Percentiles rank a stretch among this genome's conserved stretches.
These are phyloP conservation scores for Xanthoparmelia taractica DNA, from an alignment of 495 filamentous ascomycete genomes.

Conservation along the genomic window DNA sequence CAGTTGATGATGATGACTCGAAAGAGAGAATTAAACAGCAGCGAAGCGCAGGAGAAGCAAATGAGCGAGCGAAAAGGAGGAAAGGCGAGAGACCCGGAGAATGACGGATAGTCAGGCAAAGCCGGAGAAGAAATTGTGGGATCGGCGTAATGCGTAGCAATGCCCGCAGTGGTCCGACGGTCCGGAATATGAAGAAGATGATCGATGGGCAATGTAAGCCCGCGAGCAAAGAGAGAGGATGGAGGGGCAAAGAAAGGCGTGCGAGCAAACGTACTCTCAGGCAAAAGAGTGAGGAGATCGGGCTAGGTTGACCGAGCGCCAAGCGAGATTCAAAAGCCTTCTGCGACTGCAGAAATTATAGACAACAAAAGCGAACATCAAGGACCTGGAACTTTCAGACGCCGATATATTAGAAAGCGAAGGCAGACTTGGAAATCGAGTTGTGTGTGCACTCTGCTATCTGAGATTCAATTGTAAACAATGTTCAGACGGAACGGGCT, in stretches of 20 bases:
- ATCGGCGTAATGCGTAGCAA: slow-evolving; percentile 20
- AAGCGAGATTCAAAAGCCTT: not conserved
- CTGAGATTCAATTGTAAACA: not conserved
- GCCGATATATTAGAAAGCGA: not conserved
- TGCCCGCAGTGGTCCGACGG: slow-evolving; percentile 6
- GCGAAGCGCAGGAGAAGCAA: slow-evolving; percentile 12
- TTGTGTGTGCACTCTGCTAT: not conserved
- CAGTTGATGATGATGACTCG: slow-evolving; percentile 6
- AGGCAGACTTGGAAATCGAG: not conserved
- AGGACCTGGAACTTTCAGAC: not conserved
- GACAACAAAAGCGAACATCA: not conserved
- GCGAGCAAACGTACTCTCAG: not conserved
- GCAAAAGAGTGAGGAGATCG: slow-evolving; percentile 7
- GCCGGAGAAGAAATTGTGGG: slow-evolving; percentile 18
- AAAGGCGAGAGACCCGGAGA: not conserved
- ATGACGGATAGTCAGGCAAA: not conserved
- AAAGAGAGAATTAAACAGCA: slow-evolving; percentile 8
- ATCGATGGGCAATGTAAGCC: not conserved
- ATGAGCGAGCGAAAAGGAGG: slow-evolving; percentile 7
- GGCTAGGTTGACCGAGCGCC: not conserved
- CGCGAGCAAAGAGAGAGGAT: not conserved
- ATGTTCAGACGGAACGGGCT: not conserved
- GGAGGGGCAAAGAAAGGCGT: not conserved
- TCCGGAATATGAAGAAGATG: not conserved
- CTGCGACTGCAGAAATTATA: not conserved